Conservation (phyloP, 192 early-diverging fungal species). For the Coemansia erecta region DNA sequence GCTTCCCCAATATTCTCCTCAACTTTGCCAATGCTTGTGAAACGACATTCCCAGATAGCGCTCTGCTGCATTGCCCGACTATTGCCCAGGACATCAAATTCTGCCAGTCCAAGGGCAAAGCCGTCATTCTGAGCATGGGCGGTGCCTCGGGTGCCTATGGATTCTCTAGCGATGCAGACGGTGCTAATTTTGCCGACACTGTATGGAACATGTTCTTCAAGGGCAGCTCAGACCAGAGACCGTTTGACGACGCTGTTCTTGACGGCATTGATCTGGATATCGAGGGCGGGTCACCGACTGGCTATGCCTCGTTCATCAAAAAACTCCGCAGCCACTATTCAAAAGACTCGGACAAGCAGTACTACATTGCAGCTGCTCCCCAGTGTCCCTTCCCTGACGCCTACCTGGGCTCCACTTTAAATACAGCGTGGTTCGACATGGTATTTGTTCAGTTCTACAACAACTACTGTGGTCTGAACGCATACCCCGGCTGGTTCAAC, state of each 20-base stretch:
- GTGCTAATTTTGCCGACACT: constrained; percentile 50
- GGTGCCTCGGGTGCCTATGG: constrained; percentile 62
- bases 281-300: constrained; percentile 45
- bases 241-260: constrained; percentile 60
- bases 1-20: constrained; percentile 56
- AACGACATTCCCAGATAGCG: constrained; percentile 54
- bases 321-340: constrained; percentile 51
- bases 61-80: constrained; percentile 56
- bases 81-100: constrained; percentile 62
- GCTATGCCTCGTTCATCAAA: constrained; percentile 53
- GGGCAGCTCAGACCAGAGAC: constrained; percentile 54
- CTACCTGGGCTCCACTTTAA: constrained; percentile 45
- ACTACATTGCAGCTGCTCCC: constrained; percentile 59
- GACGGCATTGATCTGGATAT: constrained; percentile 66
- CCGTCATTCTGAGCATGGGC: constrained; percentile 62
- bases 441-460: constrained; percentile 63
- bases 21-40: constrained; percentile 66
- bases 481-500: constrained; percentile 34
- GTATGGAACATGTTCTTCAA: constrained; percentile 63
- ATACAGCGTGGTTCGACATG: constrained; percentile 55
- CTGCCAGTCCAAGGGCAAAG: constrained; percentile 66
- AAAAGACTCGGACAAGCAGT: constrained; percentile 44
- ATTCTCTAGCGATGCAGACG: constrained; percentile 39
- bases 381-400: constrained; percentile 58
- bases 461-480: constrained; percentile 55